phyloP scores from a whole-genome alignment of 2,329 filamentous ascomycete genomes.

The Raffaelea deltoideospora region DNA sequence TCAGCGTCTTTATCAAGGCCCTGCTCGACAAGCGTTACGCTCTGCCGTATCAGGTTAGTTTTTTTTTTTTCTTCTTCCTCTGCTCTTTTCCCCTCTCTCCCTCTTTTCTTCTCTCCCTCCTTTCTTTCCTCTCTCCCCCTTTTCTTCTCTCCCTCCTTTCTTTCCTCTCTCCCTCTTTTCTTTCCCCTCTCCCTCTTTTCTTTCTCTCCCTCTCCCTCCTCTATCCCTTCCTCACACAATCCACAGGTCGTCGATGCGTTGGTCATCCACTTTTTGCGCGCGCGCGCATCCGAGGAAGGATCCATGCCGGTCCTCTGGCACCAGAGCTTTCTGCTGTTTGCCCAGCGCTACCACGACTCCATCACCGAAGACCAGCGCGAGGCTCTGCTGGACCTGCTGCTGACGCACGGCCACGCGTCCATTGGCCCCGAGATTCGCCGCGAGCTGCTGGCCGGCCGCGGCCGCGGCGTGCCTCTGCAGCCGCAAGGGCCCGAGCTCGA shows the following conservation, averaged over 20 bases:
- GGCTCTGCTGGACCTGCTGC: slow-evolving; percentile 71
- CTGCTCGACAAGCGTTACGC: slow-evolving; percentile 96
- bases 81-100: too few species aligned
- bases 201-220: too few species aligned
- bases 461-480: slow-evolving; percentile 60
- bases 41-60: slow-evolving; percentile 66
- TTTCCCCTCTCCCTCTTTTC: too few species aligned
- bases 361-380: slow-evolving; percentile 85
- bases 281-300: slow-evolving; percentile 3
- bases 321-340: slow-evolving; percentile 81
- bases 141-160: too few species aligned
- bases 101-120: too few species aligned
- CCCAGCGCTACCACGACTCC: slow-evolving; percentile 87
- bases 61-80: too few species aligned
- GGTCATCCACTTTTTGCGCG: slow-evolving; percentile 77
- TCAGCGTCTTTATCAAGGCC: slow-evolving; percentile 88
- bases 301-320: slow-evolving; percentile 85
- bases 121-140: too few species aligned
- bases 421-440: slow-evolving; percentile 86
- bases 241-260: slow-evolving; percentile 77
- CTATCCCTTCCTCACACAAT: background rate
- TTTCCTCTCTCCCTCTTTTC: too few species aligned
- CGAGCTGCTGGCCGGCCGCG: slow-evolving; percentile 76
- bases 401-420: slow-evolving; percentile 69
- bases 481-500: slow-evolving; percentile 39